phyloP scores from a whole-genome alignment of 805 yeast species.

The Pichia exigua region DNA sequence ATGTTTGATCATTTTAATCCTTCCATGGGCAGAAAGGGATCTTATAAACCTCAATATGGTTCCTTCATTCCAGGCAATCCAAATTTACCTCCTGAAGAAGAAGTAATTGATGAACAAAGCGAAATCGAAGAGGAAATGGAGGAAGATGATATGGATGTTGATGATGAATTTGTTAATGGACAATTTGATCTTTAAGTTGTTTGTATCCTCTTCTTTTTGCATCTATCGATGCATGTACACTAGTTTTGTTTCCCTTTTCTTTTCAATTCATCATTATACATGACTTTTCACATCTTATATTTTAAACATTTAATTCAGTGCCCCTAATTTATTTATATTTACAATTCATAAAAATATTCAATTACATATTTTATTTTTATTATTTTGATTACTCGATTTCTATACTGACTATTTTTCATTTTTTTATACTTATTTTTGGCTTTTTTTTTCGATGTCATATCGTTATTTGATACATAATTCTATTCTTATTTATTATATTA shows the following conservation, averaged over 20 bases:
- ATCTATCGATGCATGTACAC: not conserved
- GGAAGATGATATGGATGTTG: conserved; percentile 45
- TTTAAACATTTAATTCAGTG: not conserved
- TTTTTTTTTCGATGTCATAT: not conserved
- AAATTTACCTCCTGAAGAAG: conserved; percentile 74
- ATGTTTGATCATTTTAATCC: conserved; percentile 71
- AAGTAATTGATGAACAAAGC: conserved; percentile 67
- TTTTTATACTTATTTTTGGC: not conserved
- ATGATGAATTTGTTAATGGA: conserved; percentile 82
- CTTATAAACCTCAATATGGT: conserved; percentile 40
- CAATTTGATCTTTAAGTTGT: conserved; percentile 61
- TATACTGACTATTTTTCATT: not conserved
- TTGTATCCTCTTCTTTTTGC: no score
- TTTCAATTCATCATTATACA: not conserved
- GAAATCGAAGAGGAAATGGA: conserved; percentile 35
- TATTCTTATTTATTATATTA: not conserved
- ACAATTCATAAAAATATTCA: not conserved
- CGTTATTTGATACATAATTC: not conserved
- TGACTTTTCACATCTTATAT: not conserved
- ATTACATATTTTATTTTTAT: not conserved
- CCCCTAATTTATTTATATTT: not conserved
- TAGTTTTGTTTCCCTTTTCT: not conserved
- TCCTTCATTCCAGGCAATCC: conserved; percentile 77
- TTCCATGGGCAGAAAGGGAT: conserved; percentile 31
- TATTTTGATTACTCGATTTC: not conserved